Evolutionary conservation across 805 yeast species (phyloP).

Genomic region (Spathaspora gorwiae): DNA sequence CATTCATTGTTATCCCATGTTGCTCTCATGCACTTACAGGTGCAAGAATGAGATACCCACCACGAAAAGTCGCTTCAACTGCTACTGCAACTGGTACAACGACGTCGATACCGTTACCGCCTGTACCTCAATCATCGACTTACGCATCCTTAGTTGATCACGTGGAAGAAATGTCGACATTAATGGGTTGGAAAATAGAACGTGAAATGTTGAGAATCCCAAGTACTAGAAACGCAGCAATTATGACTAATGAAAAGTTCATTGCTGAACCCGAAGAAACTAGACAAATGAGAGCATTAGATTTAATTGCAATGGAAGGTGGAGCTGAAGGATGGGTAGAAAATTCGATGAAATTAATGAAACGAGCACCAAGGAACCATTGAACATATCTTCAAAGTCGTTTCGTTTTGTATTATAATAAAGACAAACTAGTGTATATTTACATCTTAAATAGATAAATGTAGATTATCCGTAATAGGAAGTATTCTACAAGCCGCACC

Average conservation of each 20-base stretch:
- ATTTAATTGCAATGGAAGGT: conserved; percentile 69
- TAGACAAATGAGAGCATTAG: conserved; percentile 43
- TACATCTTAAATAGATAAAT: too few species aligned
- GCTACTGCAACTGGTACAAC: not conserved
- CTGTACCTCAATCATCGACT: conserved; percentile 41
- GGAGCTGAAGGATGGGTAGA: conserved; percentile 92
- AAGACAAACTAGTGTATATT: too few species aligned
- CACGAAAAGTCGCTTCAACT: conserved; percentile 19
- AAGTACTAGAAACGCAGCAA: conserved; percentile 88
- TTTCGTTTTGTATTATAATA: too few species aligned
- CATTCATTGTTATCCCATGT: conserved; percentile 91
- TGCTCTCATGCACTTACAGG: conserved; percentile 89
- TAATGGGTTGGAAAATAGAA: conserved; percentile 80
- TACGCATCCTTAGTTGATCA: conserved; percentile 86
- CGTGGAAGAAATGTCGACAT: conserved; percentile 61
- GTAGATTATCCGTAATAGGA: too few species aligned
- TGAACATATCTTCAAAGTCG: conserved; percentile 13
- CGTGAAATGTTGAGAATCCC: conserved; percentile 90
- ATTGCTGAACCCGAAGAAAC: conserved; percentile 27
- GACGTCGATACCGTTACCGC: not conserved
- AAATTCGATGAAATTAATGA: conserved; percentile 66
- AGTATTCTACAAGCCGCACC: too few species aligned
- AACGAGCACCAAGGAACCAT: conserved; percentile 69
- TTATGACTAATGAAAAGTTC: conserved; percentile 56
- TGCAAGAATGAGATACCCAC: conserved; percentile 60